These are phyloP conservation scores for Boletus vinaceobasis DNA, from an alignment of 768 basidiomycete species.

Conservation along the genomic window DNA sequence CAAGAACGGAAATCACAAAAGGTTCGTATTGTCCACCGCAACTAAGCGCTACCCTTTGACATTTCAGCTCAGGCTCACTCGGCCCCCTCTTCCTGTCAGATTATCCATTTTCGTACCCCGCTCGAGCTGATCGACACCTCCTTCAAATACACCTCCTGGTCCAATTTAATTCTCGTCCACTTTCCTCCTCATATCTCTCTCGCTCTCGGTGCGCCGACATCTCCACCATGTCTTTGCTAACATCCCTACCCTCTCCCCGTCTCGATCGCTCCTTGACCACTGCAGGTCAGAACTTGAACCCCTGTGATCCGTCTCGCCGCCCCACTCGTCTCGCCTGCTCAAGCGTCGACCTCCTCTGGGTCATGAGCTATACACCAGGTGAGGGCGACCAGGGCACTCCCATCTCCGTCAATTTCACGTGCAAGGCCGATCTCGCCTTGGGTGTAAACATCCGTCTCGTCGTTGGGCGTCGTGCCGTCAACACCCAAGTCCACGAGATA, in stretches of 20 bases:
- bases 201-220: neutral
- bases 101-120: conserved; percentile 17
- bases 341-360: conserved; percentile 52
- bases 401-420: conserved; percentile 55
- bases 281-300: conserved; percentile 8
- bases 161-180: conserved; percentile 25
- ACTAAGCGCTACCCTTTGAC: neutral
- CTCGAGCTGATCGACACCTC: conserved; percentile 14
- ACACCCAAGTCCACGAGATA: conserved; percentile 60
- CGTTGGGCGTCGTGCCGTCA: conserved; percentile 64
- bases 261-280: conserved; percentile 1
- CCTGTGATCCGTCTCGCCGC: conserved; percentile 4
- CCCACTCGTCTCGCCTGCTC: conserved; percentile 41
- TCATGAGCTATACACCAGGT: conserved; percentile 60
- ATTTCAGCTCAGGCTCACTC: neutral
- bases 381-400: conserved; percentile 63
- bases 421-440: conserved; percentile 19
- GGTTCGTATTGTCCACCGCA: conserved; percentile 10
- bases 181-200: neutral
- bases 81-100: neutral
- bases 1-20: conserved; percentile 18
- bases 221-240: conserved; percentile 1
- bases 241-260: neutral
- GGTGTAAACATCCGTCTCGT: conserved; percentile 68
- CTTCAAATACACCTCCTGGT: conserved; percentile 4